Evolutionary conservation across 2,329 filamentous ascomycete genomes (phyloP), one percentile per base, ranked within the genome.

Genomic region (Paecilomyces niveus): DNA sequence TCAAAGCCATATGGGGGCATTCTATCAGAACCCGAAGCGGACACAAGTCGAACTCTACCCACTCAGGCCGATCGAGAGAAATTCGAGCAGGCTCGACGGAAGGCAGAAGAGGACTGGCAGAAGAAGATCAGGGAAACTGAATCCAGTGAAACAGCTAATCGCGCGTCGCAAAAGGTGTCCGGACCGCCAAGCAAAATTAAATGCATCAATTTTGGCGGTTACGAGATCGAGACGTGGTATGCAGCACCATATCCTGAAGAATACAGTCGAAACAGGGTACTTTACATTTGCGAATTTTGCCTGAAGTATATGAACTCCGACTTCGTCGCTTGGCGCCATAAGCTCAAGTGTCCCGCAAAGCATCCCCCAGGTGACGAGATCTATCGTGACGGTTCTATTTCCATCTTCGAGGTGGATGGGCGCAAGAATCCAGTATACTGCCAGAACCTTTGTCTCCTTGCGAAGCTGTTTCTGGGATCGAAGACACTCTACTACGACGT

Each of bases 261-360:
- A 75, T 99, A 99, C 79, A 97, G 92, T 72, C 87, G 93, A 63
- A 97, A 99, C 71, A 88, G 90, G 31, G 89, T 96, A 39, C 83
- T 99, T n/a, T 97, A 96, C 75, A 97, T 99, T 63, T 99, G 94
- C 81, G 95, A 99, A 74, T 99, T 97, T 74, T 99, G 94, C 72
- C 81, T 99, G 60, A 99, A 97, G 76, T 99, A 99, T 78, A 97
- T 99, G 92, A 96, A 95, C 74, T 97, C 94, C 18, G 93, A 97
- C 72, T 97, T 96, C 68, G 94, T 99, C 29, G 93, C 94, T 13
- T 97, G 93, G 91, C 85, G 94, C 56, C 94, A 99, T 76, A 97
- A 97, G 78, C 84, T 92, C 67, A 99, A 99, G 78, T 99, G 94
- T 67, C 89, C 91, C 5, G 92, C 92, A 35, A 97, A 97, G 73